phyloP scores from a whole-genome alignment of 2,329 filamentous ascomycete species.

The Dryadomyces quercus-mongolicae region DNA sequence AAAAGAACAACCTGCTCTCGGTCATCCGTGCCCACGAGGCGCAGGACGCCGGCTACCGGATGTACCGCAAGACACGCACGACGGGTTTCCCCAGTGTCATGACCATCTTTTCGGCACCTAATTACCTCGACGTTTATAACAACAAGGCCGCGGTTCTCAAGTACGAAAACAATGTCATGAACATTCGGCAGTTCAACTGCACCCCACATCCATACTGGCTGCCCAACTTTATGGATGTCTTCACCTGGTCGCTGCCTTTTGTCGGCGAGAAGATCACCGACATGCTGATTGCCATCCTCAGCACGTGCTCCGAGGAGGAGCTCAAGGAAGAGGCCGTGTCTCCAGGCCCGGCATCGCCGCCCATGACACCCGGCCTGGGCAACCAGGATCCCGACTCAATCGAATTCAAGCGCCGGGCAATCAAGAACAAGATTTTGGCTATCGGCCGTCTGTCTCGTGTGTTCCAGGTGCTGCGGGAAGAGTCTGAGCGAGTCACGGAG shows the following conservation, averaged over 20 bases:
- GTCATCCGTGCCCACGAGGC: constrained; percentile 97
- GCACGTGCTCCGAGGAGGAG: constrained; percentile 98
- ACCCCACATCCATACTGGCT: constrained; percentile 99
- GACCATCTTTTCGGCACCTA: constrained; percentile 98
- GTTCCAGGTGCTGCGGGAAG: constrained; percentile 95
- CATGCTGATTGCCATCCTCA: constrained; percentile 97
- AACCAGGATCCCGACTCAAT: constrained; percentile 63
- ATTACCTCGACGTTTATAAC: constrained; percentile 99
- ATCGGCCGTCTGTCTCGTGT: constrained; percentile 94
- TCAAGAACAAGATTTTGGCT: constrained; percentile 99
- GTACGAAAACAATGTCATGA: constrained; percentile 99
- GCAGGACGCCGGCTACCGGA: constrained; percentile 95
- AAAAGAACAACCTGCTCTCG: constrained; percentile 97
- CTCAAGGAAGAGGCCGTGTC: constrained; percentile 73
- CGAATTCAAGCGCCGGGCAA: constrained; percentile 88
- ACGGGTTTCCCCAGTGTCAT: constrained; percentile 98
- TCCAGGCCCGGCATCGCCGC: constrained; percentile 62
- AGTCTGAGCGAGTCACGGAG: constrained; percentile 92
- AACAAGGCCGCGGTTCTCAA: constrained; percentile 98
- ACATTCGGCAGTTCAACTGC: constrained; percentile 99
- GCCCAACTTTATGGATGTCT: constrained; percentile 99
- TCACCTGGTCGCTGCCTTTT: constrained; percentile 99
- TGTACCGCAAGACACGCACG: constrained; percentile 97
- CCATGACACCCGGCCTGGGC: constrained; percentile 31
- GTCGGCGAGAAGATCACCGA: constrained; percentile 99